These are phyloP conservation scores for Maudiozyma serrabonitensis DNA, from an alignment of 805 yeast species.

Conservation along the genomic window DNA sequence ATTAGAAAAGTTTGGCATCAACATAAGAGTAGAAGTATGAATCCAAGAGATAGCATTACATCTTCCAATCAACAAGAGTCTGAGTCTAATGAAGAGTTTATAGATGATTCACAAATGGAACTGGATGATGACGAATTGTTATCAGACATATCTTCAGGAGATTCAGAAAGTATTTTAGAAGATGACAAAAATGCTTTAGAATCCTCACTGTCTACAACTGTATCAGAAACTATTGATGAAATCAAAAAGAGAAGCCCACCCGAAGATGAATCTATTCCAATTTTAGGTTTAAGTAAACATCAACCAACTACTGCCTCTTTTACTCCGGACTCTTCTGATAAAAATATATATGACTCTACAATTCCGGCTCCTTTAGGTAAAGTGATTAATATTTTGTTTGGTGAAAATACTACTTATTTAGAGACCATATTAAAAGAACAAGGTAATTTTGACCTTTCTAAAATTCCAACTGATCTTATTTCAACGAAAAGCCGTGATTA, in stretches of 20 bases:
- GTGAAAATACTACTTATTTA: constrained; percentile 41
- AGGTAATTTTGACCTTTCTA: constrained; percentile 51
- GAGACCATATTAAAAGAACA: constrained; percentile 44
- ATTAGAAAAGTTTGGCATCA: constrained; percentile 57
- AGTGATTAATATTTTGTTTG: constrained; percentile 51
- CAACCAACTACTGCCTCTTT: constrained; percentile 39
- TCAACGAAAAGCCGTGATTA: constrained; percentile 36
- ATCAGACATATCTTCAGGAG: background rate
- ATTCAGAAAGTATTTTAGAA: background rate
- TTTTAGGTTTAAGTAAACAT: constrained; percentile 34
- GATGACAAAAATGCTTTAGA: background rate
- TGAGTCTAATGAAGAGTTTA: background rate
- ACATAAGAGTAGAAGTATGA: constrained; percentile 17
- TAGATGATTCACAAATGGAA: background rate
- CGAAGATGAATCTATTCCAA: background rate
- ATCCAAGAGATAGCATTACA: background rate
- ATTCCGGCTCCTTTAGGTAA: constrained; percentile 59
- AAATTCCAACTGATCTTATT: constrained; percentile 33
- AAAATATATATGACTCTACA: constrained; percentile 43
- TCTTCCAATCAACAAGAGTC: background rate
- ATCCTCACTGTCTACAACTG: background rate
- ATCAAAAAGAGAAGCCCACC: background rate
- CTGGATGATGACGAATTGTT: background rate
- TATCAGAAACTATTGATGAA: background rate
- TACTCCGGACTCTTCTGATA: constrained; percentile 39